Evolutionary conservation across 768 basidiomycete genomes (phyloP).

Genomic region (Chalciporus piperatus): DNA sequence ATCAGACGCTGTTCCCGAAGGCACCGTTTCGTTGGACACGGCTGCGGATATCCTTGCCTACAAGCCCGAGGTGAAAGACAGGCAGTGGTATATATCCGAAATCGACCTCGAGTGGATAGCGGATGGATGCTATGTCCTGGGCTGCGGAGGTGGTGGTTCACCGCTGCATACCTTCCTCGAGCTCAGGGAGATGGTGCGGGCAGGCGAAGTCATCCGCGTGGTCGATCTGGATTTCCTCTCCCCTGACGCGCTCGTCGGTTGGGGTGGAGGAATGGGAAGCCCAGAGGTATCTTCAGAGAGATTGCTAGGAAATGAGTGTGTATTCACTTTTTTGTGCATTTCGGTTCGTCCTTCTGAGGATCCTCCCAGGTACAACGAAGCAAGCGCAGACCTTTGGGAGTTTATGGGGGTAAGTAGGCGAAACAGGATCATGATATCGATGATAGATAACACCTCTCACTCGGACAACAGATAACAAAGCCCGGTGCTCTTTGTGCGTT

Average conservation of each 20-base stretch:
- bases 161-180: conserved; percentile 52
- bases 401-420: conserved; percentile 23
- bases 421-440: neutral
- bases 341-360: neutral
- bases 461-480: conserved; percentile 25
- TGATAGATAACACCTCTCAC: conserved; percentile 3
- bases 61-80: conserved; percentile 35
- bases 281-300: conserved; percentile 39
- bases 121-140: conserved; percentile 61
- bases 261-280: conserved; percentile 44
- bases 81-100: conserved; percentile 46
- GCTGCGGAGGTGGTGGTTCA: conserved; percentile 62
- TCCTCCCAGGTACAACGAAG: conserved; percentile 31
- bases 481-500: conserved; percentile 35
- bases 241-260: conserved; percentile 41
- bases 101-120: conserved; percentile 56
- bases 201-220: conserved; percentile 45
- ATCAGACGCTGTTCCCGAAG: conserved; percentile 7
- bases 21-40: conserved; percentile 13
- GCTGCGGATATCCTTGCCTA: conserved; percentile 34
- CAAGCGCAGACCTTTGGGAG: conserved; percentile 28
- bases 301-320: conserved; percentile 36
- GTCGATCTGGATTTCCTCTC: conserved; percentile 42
- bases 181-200: conserved; percentile 50
- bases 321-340: neutral